A percentile compares a stretch with the other conserved stretches of the same genome.
Conservation (phyloP, 148 eudicot genomes). For the Polygonum maritimum region DNA sequence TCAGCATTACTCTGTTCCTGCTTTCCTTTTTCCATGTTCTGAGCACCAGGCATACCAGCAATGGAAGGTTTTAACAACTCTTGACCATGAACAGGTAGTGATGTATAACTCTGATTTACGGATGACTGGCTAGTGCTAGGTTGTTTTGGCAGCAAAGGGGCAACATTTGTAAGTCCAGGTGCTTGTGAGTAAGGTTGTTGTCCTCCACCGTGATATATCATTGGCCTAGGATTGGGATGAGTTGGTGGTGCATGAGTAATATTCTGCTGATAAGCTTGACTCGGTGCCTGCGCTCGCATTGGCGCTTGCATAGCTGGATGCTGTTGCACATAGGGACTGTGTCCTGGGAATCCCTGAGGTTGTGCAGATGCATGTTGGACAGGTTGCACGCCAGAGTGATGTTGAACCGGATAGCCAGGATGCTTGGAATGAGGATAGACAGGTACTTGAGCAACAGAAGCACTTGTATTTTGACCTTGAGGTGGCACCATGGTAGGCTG, state of each 20-base stretch:
- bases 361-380: slow-evolving; percentile 43
- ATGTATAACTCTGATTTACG: slow-evolving; percentile 36
- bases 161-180: slow-evolving; percentile 29
- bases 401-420: slow-evolving; percentile 41
- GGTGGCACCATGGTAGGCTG: slow-evolving; percentile 31
- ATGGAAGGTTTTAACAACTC: slow-evolving; percentile 17
- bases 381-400: slow-evolving; percentile 49
- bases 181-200: slow-evolving; percentile 34
- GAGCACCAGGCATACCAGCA: slow-evolving; percentile 27
- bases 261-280: slow-evolving; percentile 27
- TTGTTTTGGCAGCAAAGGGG: slow-evolving; percentile 46
- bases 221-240: slow-evolving; percentile 45
- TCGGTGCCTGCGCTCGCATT: slow-evolving; percentile 30
- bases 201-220: slow-evolving; percentile 35
- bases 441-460: slow-evolving; percentile 33
- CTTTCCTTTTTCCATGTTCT: slow-evolving; percentile 12
- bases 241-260: slow-evolving; percentile 35
- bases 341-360: slow-evolving; percentile 18
- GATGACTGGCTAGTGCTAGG: slow-evolving; percentile 24
- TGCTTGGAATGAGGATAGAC: slow-evolving; percentile 44
- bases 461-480: slow-evolving; percentile 38
- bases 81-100: slow-evolving; percentile 24
- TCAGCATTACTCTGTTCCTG: slow-evolving; percentile 22
- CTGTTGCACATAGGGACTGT: slow-evolving; percentile 34
- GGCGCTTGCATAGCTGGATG: slow-evolving; percentile 33